Conservation (phyloP, 176 grass and related monocot genomes). For the Saccharum spontaneum region DNA sequence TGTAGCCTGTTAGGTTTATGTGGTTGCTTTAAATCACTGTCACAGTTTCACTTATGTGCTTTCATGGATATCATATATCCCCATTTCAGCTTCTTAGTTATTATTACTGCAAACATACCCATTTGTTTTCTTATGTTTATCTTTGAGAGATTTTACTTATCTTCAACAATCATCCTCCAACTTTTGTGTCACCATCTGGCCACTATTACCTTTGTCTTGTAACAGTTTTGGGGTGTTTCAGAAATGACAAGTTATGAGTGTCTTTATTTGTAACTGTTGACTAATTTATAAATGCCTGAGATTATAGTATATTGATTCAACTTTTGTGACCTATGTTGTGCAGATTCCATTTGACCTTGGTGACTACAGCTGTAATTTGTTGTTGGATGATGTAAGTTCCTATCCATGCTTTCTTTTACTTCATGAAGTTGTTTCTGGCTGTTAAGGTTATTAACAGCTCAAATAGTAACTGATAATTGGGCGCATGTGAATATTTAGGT, state of each 20-base stretch:
- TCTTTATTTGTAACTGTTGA: background rate
- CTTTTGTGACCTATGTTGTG: conserved; percentile 24
- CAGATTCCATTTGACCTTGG: conserved; percentile 88
- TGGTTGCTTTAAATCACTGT: background rate
- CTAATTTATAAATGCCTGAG: background rate
- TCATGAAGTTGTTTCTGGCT: background rate
- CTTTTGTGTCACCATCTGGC: background rate
- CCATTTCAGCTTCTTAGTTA: background rate
- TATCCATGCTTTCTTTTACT: background rate
- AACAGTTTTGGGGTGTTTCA: background rate
- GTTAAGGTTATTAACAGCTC: background rate
- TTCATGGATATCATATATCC: background rate
- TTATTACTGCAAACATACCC: background rate
- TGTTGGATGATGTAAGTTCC: conserved; percentile 91
- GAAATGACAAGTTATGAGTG: background rate
- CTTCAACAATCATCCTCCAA: background rate
- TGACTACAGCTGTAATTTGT: conserved; percentile 62
- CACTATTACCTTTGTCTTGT: background rate
- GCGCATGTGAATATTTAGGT: background rate
- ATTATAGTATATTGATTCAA: background rate
- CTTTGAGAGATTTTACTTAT: background rate
- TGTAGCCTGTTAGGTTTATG: background rate
- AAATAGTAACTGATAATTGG: background rate
- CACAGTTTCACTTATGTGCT: background rate
- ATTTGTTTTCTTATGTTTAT: background rate